phyloP scores from a whole-genome alignment of 2,329 filamentous ascomycete genomes.

The Diaporthe vaccinii region DNA sequence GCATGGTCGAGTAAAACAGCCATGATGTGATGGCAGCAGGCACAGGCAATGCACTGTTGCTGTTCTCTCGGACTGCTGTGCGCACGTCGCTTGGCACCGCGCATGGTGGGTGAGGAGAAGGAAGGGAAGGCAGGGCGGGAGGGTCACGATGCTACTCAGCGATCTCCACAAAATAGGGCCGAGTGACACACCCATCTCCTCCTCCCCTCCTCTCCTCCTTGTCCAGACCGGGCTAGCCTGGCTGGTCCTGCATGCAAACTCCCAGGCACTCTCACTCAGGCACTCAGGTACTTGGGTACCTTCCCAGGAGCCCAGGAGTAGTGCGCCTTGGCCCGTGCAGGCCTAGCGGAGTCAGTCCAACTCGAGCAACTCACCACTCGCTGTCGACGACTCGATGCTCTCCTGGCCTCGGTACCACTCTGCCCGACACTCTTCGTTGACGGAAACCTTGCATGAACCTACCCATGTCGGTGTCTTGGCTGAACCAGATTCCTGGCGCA shows the following conservation, averaged over 20 bases:
- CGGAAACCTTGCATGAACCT: slow-evolving; percentile 28
- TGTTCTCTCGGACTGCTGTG: not conserved
- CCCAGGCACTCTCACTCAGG: not conserved
- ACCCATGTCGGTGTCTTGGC: slow-evolving; percentile 22
- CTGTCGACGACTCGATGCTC: not conserved
- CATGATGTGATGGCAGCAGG: slow-evolving; percentile 20
- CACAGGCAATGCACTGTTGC: slow-evolving; percentile 4
- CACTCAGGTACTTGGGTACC: not conserved
- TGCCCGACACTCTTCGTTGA: slow-evolving; percentile 17
- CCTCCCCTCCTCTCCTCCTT: not conserved
- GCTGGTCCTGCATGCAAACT: slow-evolving; percentile 14
- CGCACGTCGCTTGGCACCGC: slow-evolving; percentile 8
- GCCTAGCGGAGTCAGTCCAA: not conserved
- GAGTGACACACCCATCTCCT: slow-evolving; percentile 15
- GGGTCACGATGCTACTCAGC: slow-evolving; percentile 16
- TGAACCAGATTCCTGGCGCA: slow-evolving; percentile 20
- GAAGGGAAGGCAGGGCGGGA: not conserved
- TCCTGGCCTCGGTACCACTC: slow-evolving; percentile 8
- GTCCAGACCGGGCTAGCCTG: not conserved
- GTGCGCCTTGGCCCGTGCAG: not conserved
- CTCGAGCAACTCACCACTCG: not conserved
- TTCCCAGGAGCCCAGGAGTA: not conserved
- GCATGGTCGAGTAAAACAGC: slow-evolving; percentile 30
- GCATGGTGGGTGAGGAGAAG: not conserved
- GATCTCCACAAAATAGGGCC: slow-evolving; percentile 26